Percentiles rank a stretch among this genome's conserved stretches.
Evolutionary conservation across 192 early-diverging fungal species (phyloP).

Genomic region (Helicostylum pulchrum): DNA sequence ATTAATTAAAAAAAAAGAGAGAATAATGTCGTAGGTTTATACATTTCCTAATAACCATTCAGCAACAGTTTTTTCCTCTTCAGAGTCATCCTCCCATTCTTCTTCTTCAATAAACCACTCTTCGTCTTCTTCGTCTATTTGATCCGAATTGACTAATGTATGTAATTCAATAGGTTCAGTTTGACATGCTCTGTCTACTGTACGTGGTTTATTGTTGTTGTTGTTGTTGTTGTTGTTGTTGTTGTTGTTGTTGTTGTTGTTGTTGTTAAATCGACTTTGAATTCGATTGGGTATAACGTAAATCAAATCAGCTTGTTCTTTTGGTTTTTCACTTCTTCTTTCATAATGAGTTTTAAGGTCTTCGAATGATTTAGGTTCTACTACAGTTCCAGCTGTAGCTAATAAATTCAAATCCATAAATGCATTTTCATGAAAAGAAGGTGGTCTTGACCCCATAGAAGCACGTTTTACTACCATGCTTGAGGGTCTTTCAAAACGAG

Average conservation of each 20-base stretch:
- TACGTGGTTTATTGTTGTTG: not conserved
- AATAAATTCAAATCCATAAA: not conserved
- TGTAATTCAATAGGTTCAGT: not conserved
- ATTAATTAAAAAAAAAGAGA: no score
- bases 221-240: not conserved
- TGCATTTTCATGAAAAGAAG: conserved; percentile 1
- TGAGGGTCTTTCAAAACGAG: conserved; percentile 22
- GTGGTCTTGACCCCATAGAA: conserved; percentile 16
- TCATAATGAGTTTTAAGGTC: not conserved
- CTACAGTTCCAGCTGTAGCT: not conserved
- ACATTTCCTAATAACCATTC: conserved; percentile 17
- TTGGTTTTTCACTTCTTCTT: not conserved
- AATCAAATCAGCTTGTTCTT: not conserved
- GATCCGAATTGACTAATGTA: not conserved
- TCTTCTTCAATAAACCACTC: conserved; percentile 19
- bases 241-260: not conserved
- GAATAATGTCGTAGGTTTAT: not conserved
- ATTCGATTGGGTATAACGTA: not conserved
- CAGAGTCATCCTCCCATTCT: conserved; percentile 6
- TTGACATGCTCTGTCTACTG: not conserved
- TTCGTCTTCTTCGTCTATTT: conserved; percentile 3
- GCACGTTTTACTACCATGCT: conserved; percentile 25
- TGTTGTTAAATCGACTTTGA: not conserved
- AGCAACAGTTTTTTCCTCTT: conserved; percentile 7
- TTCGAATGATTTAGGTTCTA: not conserved